Percentiles rank a stretch among this genome's conserved stretches.
Evolutionary conservation across 2,329 filamentous ascomycete species (phyloP).

Genomic region (Simplicillium aogashimaense): DNA sequence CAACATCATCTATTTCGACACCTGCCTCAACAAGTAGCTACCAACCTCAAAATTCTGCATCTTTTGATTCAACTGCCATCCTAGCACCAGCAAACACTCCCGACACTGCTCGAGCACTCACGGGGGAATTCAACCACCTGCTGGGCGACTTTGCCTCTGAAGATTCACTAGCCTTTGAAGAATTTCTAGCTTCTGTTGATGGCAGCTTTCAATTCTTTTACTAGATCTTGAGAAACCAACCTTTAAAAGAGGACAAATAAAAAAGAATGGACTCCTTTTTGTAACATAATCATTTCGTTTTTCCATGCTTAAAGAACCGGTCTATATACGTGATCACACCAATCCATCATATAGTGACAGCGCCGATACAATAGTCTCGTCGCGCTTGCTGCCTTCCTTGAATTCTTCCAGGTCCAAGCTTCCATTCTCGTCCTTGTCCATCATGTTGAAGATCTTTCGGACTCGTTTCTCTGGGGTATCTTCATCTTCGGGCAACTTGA

Average conservation of each 20-base stretch:
- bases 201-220: conserved; percentile 29
- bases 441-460: conserved; percentile 97
- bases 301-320: conserved; percentile 3
- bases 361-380: conserved; percentile 97
- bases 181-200: neutral
- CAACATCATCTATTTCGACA: too few relatives aligned
- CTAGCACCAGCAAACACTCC: too few relatives aligned
- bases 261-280: conserved; percentile 4
- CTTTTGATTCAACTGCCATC: too few relatives aligned
- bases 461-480: conserved; percentile 98
- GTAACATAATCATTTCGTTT: conserved; percentile 5
- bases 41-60: too few relatives aligned
- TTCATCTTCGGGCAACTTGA: conserved; percentile 96
- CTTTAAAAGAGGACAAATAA: neutral
- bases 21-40: too few relatives aligned
- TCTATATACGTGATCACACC: conserved; percentile 43
- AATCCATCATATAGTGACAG: conserved; percentile 93
- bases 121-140: too few relatives aligned
- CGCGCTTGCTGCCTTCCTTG: conserved; percentile 97
- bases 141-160: too few relatives aligned
- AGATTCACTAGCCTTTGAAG: too few relatives aligned
- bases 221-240: conserved; percentile 22
- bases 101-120: too few relatives aligned
- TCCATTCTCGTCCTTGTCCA: conserved; percentile 99
- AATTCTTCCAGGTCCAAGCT: conserved; percentile 96